Base-by-base conservation (phyloP, 1,284 basidiomycete genomes). In the Rhodotorula sp. region DNA sequence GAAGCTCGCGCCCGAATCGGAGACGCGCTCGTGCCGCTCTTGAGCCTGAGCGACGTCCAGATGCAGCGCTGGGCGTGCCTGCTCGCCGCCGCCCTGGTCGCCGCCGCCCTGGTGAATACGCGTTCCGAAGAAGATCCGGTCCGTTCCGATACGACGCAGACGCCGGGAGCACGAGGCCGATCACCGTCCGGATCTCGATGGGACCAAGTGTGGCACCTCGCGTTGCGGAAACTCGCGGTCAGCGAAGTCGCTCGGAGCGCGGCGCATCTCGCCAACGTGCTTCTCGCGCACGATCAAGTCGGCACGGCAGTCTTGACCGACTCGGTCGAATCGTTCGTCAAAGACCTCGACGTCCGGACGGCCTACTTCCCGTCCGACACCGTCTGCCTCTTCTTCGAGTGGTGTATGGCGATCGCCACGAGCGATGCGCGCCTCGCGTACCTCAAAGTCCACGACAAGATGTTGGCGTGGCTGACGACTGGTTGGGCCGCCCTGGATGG, bases 311-410 rank as follows among this genome's bases (percentile, higher is more conserved):
- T 85, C 5, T 81, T 90, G 51, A 82, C 90, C 18, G 79, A 83
- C 1, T 91, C 93, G 78, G 87, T 97, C 60, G 90, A 93, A 79
- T 83, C 84, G 0, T 83, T 97, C 61, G 85, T 89, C 2, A 89
- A 88, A 74, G 90, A 93, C 75, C 83, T 97, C 67, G 89, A 92
- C 76, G 86, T 95, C 21, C 93, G 96, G 81, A 29, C 51, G n/a
- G 93, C 93, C 0, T 93, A 94, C 2, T 88, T 87, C 75, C 91
- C 92, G 0, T 90, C 86, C 77, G 95, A 98, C 78, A 88, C 93
- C 1, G 90, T 94, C 34, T 95, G 93, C 83, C 83, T 85, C 62
- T 91, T 97, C 79, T 84, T 97, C 58, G 82, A 86, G 21, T 83
- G 86, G 31, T 89, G 87, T 68, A 83, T 96, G 47, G 84, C 83